Base-by-base conservation (phyloP, 2,329 filamentous ascomycete genomes). In the Epichloe sibirici region DNA sequence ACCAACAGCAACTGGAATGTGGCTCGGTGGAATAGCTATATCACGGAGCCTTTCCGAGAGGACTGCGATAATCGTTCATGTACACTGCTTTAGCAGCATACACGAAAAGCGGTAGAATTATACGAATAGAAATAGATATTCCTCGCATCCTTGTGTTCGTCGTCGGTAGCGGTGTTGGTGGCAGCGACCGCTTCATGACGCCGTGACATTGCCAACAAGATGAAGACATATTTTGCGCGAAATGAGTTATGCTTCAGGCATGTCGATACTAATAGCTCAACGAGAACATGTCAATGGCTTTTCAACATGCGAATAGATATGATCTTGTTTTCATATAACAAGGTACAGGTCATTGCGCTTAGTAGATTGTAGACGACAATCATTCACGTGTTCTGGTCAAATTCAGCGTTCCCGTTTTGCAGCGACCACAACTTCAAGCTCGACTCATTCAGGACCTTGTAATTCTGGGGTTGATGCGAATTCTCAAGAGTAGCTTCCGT, bases 391-490 rank as follows among this genome's bases (percentile, higher is more conserved):
- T 5, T 21, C 13, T 42, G 5, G 17, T 47, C 44, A 35, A n/a
- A 40, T 7, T 46, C 43, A 4, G 17, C 25, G 17, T 38, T 38
- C 13, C 17, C 21, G 15, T 43, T 12, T 23, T 44, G 46, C 8
- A 54, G 12, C 15, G 52, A 52, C 54, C 54, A 56, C 23, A 56
- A 21, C 42, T 56, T 56, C n/a, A 56, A 46, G 38, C 48, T 56
- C 12, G 54, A 56, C 12, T 56, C 54, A 13, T 45, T 40, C 28
- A 54, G 23, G 12, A 54, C 51, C 8, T 21, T 50, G 48, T 21
- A 53, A 5, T 39, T 44, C 25, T 25, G 44, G 9, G 5, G 8
- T 11, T 46, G 44, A 9, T 28, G 21, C 11, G 25, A 4, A 23
- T 13, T n/a, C 39, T 5, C 15, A 17, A 13, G 15, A 12, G 15